Evolutionary conservation across 1,284 basidiomycete genomes (phyloP), one percentile per base, ranked within the genome.

Genomic region (Microstroma glucosiphilum): DNA sequence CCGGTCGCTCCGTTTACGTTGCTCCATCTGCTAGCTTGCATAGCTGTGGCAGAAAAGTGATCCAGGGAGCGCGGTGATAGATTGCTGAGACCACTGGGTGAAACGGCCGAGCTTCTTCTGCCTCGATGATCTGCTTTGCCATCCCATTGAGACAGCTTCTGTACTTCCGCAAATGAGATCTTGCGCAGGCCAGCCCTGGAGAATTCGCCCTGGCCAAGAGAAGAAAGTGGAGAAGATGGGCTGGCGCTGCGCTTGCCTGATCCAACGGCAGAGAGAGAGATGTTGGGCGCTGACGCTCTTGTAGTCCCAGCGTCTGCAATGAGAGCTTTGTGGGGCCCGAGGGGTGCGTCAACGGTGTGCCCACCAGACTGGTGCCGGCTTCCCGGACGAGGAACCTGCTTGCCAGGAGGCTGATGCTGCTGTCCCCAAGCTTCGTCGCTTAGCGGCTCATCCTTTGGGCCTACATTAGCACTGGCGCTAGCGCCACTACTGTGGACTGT

Each of bases 391-490:
- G 30, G 9, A 9, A 37, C n/a, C n/a, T n/a, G 30, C 9, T 37
- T 37, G 30, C 30, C 30, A 37, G 30, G 30, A 37, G 30, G 30
- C 43, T 21, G 43, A 17, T 21, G 21, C 43, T 48, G 43, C 43
- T 48, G 43, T 21, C 43, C 21, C 43, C 43, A 48, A n/a, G 43
- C 15, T 48, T 48, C 51, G 8, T 54, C 21, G 51, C 25, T 21
- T 25, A 54, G 51, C 13, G 51, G 51, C 13, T 73, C 71, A 41
- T 64, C 37, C 60, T 41, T 67, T 17, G 59, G 59, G 15, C 59
- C 60, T 11, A 65, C 63, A 11, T 40, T 37, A 37, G 30, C 63
- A 11, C 23, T 37, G 9, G 30, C 30, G 30, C 30, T 37, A 37
- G 30, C 30, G 30, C 30, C 30, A 37, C n/a, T 71, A 67, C 30